Base-by-base conservation (phyloP, 352 stramenopile genomes). In the Phytophthora constricta region DNA sequence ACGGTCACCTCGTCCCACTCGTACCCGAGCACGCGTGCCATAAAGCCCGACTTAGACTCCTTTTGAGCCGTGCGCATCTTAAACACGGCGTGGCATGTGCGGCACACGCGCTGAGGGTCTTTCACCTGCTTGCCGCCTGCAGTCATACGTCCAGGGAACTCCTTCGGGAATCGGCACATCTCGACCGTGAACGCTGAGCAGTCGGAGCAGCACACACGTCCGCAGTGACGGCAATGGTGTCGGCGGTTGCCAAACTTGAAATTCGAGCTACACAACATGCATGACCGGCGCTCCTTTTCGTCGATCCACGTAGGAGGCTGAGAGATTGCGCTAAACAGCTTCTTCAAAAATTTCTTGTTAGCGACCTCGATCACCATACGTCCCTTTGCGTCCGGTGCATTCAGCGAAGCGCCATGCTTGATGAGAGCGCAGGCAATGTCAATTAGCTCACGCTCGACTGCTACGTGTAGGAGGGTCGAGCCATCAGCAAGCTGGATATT, bases 141-240 rank as follows among this genome's bases (percentile, higher is more conserved):
- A 28, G 79, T 91, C 50, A 81, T 70, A 11, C 86, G 82, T 17
- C 83, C 86, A 14, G 87, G 82, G 58, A 96, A 96, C 27, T 93
- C 83, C 52, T 93, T 91, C n/a, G 87, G 87, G 72, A 96, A 96
- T 5, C 76, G 79, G 52, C 80, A 86, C 71, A 93, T 84, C 62
- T 96, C 87, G 20, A 96, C 78, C 17, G 84, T 83, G 53, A 90
- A 90, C 11, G 80, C 75, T 47, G 87, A 90, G 71, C 89, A 96
- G 42, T 95, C 86, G 4, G 82, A 90, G 58, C 89, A 96, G 71
- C 89, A 96, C 8, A 96, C 82, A 17, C 89, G 84, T 2, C 84
- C 87, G 37, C 89, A 96, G 77, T 96, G 87, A 20, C 86, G 86
- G 73, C 89, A 96, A 67, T 95, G 84, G 70, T 96, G 87, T 41